phyloP scores from a whole-genome alignment of 2,329 filamentous ascomycete species.

The Sordariomycetes sp. region DNA sequence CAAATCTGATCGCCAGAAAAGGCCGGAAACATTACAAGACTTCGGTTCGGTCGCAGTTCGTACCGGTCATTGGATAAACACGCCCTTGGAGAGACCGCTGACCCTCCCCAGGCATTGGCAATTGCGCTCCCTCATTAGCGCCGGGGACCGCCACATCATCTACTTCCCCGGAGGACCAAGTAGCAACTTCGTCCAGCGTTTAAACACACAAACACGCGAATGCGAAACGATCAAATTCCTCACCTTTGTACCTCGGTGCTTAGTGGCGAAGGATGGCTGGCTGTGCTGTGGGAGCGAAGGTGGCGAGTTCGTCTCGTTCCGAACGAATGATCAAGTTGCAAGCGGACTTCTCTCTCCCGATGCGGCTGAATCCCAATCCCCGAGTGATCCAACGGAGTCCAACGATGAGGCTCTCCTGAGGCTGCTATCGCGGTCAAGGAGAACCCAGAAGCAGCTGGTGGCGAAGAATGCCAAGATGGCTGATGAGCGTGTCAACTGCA shows the following conservation, averaged over 20 bases:
- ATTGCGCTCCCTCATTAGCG: constrained; percentile 82
- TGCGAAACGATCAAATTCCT: constrained; percentile 65
- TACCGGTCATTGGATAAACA: not conserved
- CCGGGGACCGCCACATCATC: constrained; percentile 64
- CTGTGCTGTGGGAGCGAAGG: constrained; percentile 83
- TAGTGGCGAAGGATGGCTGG: constrained; percentile 81
- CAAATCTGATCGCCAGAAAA: not conserved
- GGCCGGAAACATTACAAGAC: not conserved
- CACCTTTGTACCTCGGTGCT: constrained; percentile 70
- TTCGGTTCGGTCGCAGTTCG: not conserved
- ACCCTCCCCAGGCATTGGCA: constrained; percentile 61
- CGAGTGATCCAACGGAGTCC: no score
- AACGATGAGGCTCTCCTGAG: no score
- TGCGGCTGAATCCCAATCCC: no score
- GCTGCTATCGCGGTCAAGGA: constrained; percentile 26
- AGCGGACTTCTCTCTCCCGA: constrained; percentile 19
- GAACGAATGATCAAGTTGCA: no score
- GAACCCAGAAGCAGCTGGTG: constrained; percentile 34
- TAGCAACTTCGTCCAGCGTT: constrained; percentile 53
- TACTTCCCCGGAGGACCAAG: constrained; percentile 77
- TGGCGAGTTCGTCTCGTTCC: constrained; percentile 78
- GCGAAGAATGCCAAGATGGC: constrained; percentile 46
- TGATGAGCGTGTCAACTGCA: constrained; percentile 55
- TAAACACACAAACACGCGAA: constrained; percentile 61
- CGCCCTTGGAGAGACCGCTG: not conserved